Evolutionary conservation across 805 yeast genomes (phyloP).

Genomic region (Ogataea zsoltii): DNA sequence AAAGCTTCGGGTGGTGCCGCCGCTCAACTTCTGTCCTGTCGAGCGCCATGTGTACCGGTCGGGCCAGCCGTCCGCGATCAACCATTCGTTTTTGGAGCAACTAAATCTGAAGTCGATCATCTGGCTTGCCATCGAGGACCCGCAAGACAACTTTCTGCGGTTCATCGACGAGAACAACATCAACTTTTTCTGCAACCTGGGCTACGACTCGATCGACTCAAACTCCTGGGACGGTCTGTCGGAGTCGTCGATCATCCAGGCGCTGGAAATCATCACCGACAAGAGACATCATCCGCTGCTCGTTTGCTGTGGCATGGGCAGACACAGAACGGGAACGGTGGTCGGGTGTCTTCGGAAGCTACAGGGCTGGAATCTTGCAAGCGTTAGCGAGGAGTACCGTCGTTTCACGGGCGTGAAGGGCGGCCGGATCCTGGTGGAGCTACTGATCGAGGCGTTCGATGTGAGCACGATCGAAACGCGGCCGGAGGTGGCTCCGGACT

Average conservation of each 20-base stretch:
- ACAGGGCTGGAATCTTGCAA: slow-evolving; percentile 97
- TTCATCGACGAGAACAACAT: slow-evolving; percentile 76
- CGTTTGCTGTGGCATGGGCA: slow-evolving; percentile 97
- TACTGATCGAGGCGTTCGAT: slow-evolving; percentile 76
- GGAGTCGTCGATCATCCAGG: slow-evolving; percentile 75
- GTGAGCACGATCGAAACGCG: slow-evolving; percentile 44
- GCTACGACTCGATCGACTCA: slow-evolving; percentile 46
- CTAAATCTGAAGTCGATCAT: slow-evolving; percentile 76
- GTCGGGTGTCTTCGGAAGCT: slow-evolving; percentile 89
- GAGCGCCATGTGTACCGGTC: slow-evolving; percentile 83
- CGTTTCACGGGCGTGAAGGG: slow-evolving; percentile 92
- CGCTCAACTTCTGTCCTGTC: slow-evolving; percentile 93
- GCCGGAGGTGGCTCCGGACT: slow-evolving; percentile 45
- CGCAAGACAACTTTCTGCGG: slow-evolving; percentile 81
- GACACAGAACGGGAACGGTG: slow-evolving; percentile 96
- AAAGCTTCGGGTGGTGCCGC: slow-evolving; percentile 76
- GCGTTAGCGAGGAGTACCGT: slow-evolving; percentile 90
- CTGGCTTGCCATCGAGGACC: slow-evolving; percentile 96
- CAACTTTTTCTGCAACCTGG: slow-evolving; percentile 77
- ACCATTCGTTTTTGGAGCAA: slow-evolving; percentile 79
- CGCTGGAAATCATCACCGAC: slow-evolving; percentile 73
- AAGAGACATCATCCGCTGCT: slow-evolving; percentile 78
- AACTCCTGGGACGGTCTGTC: slow-evolving; percentile 97
- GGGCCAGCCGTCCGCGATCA: slow-evolving; percentile 94
- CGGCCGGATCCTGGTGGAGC: slow-evolving; percentile 88